These are phyloP conservation scores for Spatholobus suberectus DNA, from an alignment of 306 rosid genomes.

Conservation along the genomic window DNA sequence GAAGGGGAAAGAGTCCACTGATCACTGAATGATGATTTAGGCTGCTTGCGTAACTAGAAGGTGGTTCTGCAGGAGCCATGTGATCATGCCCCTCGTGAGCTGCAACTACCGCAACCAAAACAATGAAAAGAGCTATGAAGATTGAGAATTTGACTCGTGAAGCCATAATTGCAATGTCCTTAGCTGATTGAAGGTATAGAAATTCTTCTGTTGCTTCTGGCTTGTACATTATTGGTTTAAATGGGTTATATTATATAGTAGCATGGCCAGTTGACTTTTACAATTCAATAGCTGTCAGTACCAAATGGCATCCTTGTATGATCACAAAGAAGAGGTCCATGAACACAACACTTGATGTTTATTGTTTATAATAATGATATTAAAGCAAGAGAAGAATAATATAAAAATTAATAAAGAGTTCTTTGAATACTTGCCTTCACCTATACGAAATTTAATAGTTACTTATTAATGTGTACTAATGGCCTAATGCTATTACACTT, in stretches of 20 bases:
- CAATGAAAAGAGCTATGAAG: slow-evolving; percentile 38
- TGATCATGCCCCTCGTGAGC: slow-evolving; percentile 49
- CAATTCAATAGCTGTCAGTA: neutral
- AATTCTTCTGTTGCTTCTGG: slow-evolving; percentile 32
- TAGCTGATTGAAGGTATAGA: neutral
- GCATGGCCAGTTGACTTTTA: slow-evolving; percentile 37
- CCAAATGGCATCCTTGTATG: neutral
- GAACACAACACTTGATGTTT: neutral
- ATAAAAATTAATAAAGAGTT: neutral
- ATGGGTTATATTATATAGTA: neutral
- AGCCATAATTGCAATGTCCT: slow-evolving; percentile 48
- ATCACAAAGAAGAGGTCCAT: neutral
- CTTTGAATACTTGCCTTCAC: neutral
- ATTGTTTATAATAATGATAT: neutral
- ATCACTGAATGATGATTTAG: slow-evolving; percentile 41
- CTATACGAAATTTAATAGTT: neutral
- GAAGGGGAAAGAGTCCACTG: slow-evolving; percentile 40
- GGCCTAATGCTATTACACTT: neutral
- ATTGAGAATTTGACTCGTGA: slow-evolving; percentile 37
- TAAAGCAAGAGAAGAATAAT: neutral
- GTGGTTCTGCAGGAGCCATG: slow-evolving; percentile 38
- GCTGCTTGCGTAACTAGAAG: slow-evolving; percentile 35
- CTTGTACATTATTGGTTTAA: neutral
- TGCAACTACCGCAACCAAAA: slow-evolving; percentile 43
- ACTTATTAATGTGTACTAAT: neutral